Conservation (phyloP, 2,329 filamentous ascomycete species). For the Tolypocladium ovalisporum region DNA sequence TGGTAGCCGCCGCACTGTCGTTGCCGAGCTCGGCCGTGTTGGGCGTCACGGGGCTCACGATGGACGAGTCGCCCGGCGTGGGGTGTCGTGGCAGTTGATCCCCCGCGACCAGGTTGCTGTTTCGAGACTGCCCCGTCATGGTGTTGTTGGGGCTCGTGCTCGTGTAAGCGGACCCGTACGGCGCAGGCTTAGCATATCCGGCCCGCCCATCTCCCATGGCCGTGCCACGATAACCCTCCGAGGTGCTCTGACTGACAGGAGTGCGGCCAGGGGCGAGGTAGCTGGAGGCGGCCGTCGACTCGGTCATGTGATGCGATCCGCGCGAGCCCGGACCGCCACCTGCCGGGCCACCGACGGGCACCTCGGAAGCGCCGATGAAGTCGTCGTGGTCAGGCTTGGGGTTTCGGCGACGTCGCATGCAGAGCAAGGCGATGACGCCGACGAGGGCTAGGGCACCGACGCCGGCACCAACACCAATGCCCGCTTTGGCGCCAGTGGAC, state of each 20-base stretch:
- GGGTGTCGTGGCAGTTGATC: conserved; percentile 15
- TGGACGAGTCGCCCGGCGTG: conserved; percentile 10
- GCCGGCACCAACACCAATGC: conserved; percentile 29
- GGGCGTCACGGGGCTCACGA: conserved; percentile 5
- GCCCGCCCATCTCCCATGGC: conserved; percentile 26
- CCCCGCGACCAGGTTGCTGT: conserved; percentile 3
- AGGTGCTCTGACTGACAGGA: conserved; percentile 11
- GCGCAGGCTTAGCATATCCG: conserved; percentile 26
- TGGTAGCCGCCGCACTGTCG: conserved; percentile 16
- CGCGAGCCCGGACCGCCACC: conserved; percentile 10
- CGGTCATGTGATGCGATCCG: conserved; percentile 19
- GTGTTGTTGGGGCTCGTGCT: conserved; percentile 12
- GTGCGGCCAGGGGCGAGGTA: conserved; percentile 14
- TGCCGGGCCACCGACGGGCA: conserved; percentile 23
- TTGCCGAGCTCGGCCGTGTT: conserved; percentile 14
- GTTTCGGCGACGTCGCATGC: conserved; percentile 17
- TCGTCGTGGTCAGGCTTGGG: conserved; percentile 25
- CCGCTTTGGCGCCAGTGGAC: conserved; percentile 30
- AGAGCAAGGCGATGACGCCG: conserved; percentile 17
- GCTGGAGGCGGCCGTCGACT: conserved; percentile 13
- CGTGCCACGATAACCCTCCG: conserved; percentile 28
- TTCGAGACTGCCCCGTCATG: conserved; percentile 1
- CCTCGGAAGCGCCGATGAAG: conserved; percentile 29
- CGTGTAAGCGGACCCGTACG: conserved; percentile 20
- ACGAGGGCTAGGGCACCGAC: conserved; percentile 23